Conservation (phyloP, 2,329 filamentous ascomycete genomes). For the Pseudocercospora pini-densiflorae region DNA sequence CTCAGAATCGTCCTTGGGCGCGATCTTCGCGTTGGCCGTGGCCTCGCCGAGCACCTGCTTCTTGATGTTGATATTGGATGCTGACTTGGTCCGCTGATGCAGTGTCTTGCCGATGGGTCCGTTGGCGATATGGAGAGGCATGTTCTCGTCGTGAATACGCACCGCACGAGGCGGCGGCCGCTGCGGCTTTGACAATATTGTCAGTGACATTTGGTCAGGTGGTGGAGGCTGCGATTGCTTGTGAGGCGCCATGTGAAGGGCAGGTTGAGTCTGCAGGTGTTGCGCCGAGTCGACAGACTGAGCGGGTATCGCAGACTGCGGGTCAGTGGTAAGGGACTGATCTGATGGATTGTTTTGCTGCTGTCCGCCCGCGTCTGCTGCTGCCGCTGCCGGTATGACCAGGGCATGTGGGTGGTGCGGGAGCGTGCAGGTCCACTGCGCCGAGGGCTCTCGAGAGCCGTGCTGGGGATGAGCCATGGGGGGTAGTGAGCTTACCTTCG, state of each 20-base stretch:
- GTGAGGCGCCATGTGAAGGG: constrained; percentile 4
- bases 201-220: constrained; percentile 35
- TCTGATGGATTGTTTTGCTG: not conserved
- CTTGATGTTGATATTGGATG: constrained; percentile 26
- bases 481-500: constrained; percentile 31
- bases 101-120: constrained; percentile 61
- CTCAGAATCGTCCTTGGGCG: constrained; percentile 61
- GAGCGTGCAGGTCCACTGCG: not conserved
- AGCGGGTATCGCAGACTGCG: not conserved
- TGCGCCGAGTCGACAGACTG: not conserved
- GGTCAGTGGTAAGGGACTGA: constrained; percentile 1
- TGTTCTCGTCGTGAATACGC: constrained; percentile 74
- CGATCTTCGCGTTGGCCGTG: constrained; percentile 37
- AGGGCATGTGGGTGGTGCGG: constrained; percentile 7
- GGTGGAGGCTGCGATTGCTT: constrained; percentile 12
- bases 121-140: constrained; percentile 47
- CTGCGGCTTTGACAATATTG: constrained; percentile 63
- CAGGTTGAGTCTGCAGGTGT: not conserved
- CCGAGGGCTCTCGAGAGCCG: not conserved
- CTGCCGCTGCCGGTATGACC: not conserved
- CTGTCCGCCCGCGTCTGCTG: not conserved
- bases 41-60: constrained; percentile 47
- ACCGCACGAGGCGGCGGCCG: constrained; percentile 60
- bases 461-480: not conserved
- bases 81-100: constrained; percentile 82